Percentiles rank a stretch among this genome's conserved stretches.
Evolutionary conservation across 495 filamentous ascomycete species (phyloP).

Genomic region (Penicillium psychrofluorescens): DNA sequence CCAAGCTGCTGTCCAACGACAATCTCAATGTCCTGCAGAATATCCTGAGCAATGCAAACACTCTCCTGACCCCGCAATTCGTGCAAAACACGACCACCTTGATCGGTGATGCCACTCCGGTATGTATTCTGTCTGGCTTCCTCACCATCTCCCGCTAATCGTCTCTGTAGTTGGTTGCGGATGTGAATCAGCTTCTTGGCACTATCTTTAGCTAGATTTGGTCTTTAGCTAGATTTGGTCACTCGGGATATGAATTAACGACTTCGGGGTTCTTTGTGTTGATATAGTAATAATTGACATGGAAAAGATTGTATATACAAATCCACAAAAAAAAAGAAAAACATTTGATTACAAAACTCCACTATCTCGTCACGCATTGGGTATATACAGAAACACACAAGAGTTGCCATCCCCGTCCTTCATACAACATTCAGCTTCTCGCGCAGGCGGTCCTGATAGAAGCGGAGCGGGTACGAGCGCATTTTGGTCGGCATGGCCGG

Average conservation of each 20-base stretch:
- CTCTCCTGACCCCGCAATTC: conserved; percentile 24
- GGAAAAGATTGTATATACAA: neutral
- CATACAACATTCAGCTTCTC: conserved; percentile 24
- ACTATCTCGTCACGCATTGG: neutral
- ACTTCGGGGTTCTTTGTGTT: too few relatives aligned
- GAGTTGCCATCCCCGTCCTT: neutral
- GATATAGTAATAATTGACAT: too few relatives aligned
- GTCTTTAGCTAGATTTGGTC: conserved; percentile 18
- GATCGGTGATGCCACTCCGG: conserved; percentile 45
- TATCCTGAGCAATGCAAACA: conserved; percentile 26
- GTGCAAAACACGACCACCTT: conserved; percentile 41
- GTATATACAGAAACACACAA: conserved; percentile 1
- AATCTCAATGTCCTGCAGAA: conserved; percentile 26
- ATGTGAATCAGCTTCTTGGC: conserved; percentile 27
- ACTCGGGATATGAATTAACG: too few relatives aligned
- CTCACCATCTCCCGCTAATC: neutral
- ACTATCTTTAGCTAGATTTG: conserved; percentile 17
- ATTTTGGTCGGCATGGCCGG: conserved; percentile 27
- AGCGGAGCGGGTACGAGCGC: conserved; percentile 23
- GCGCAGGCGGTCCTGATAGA: conserved; percentile 23
- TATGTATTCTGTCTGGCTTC: conserved; percentile 17
- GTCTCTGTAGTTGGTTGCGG: conserved; percentile 18
- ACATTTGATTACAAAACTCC: neutral
- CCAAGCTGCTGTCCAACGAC: conserved; percentile 20
- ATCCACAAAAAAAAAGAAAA: conserved; percentile 2